A percentile compares a stretch with the other conserved stretches of the same genome.
These are phyloP conservation scores for Oropetium thomaeum DNA, from an alignment of 176 grass and related monocot species.

Conservation along the genomic window DNA sequence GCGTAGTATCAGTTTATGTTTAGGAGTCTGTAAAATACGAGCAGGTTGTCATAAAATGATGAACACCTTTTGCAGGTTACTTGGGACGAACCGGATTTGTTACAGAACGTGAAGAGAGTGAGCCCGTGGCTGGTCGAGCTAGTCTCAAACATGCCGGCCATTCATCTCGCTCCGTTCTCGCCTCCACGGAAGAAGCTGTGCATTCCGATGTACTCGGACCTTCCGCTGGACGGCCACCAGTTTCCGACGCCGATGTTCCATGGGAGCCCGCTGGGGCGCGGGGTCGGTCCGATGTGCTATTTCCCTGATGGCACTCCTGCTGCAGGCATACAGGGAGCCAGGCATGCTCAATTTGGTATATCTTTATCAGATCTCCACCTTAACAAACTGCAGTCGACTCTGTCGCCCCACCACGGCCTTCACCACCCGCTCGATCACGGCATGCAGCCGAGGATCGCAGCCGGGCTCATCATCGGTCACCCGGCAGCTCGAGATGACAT, in stretches of 20 bases:
- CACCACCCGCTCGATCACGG: conserved; percentile 51
- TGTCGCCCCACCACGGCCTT: conserved; percentile 45
- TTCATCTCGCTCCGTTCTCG: conserved; percentile 77
- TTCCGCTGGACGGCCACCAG: conserved; percentile 56
- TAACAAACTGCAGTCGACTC: conserved; percentile 68
- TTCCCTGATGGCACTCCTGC: conserved; percentile 78
- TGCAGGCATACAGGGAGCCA: conserved; percentile 99
- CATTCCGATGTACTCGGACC: conserved; percentile 53
- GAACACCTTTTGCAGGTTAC: conserved; percentile 56
- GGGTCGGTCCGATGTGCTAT: conserved; percentile 56
- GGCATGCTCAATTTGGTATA: conserved; percentile 99
- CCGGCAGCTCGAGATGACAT: conserved; percentile 52
- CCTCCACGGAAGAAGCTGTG: conserved; percentile 88
- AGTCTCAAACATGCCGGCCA: conserved; percentile 73
- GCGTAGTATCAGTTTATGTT: neutral
- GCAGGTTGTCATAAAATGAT: conserved; percentile 9
- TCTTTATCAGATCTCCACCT: conserved; percentile 80
- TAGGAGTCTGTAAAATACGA: neutral
- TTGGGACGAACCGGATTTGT: conserved; percentile 95
- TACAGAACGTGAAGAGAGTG: conserved; percentile 97
- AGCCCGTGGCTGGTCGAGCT: conserved; percentile 92
- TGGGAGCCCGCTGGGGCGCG: conserved; percentile 45
- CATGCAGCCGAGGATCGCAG: conserved; percentile 52
- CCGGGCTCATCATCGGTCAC: conserved; percentile 50
- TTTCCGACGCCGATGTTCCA: conserved; percentile 52